Base-by-base conservation (phyloP, 2,329 filamentous ascomycete species). In the Clarireedia paspali region DNA sequence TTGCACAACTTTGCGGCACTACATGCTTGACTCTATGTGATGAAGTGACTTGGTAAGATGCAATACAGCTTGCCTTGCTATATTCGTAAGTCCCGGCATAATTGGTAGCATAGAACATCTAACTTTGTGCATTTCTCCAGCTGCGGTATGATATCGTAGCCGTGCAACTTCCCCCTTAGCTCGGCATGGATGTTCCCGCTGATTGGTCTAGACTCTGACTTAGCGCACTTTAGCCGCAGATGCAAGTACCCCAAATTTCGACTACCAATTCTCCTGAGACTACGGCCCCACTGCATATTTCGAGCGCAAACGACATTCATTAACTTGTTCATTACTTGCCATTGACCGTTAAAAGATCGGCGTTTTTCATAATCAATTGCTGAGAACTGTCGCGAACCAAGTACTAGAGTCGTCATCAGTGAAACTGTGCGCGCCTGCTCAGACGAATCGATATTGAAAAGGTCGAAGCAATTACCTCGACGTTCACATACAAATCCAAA, bases 191-290 rank as follows among this genome's bases (percentile, higher is more conserved):
- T n/a, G 14, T n/a, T 40, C 38, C 17, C 38, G 6, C 14, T 53
- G 44, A 53, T 53, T 53, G 51, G 51, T 23, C 51, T 53, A 53
- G 51, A 48, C 38, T 27, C 27, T 27, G 14, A 10, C 12, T 20
- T 53, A 53, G 51, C 51, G 51, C 15, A 44, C 23, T 48, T 53
- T 36, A 30, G 24, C 42, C 51, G 39, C 30, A 20, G 24, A 15
- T 42, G 45, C 45, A 38, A 34, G 30, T 30, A 54, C 38, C 36
- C 45, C 52, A 54, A 54, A 54, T 49, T 49, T 49, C 24, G 45
- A 49, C 15, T 30, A 14, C 15, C 15, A 36, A 54, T 34, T 34
- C 36, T 36, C 45, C 52, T 42, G 39, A 30, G 45, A 46, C 15
- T 5, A 20, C n/a, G 10, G 30, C 50, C 51, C 51, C 51, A 53